Evolutionary conservation across 352 stramenopile genomes (phyloP), one percentile per base, ranked within the genome.

Genomic region (Globisporangium irregulare): DNA sequence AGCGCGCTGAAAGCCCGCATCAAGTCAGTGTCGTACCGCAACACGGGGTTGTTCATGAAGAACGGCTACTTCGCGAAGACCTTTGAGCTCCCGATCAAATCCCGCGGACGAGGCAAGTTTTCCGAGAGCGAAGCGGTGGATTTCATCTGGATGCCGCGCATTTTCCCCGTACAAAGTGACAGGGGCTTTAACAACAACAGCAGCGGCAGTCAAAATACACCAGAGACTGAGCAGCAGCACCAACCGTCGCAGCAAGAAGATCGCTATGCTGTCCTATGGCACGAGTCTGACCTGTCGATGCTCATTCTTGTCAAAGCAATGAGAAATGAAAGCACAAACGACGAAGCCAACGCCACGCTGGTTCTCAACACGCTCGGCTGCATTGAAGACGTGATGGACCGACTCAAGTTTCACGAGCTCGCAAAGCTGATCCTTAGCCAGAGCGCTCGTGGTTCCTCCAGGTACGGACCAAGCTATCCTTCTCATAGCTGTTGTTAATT

Each of bases 251-350:
- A 7, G 6, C 29, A 50, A 32, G 57, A 62, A 10, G 27, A 12
- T 64, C 61, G 34, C 22, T 67, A 60, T n/a, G 61, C 61, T 38
- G 68, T 78, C 8, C 54, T 89, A 27, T 90, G 78, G 72, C 80
- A 90, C 61, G 78, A 90, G 58, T 71, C 68, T 46, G 77, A 88
- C 59, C 65, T 89, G 4, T 81, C 82, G 15, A 68, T 90, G 48
- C 32, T 90, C 1, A 36, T 86, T 18, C 69, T 87, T 7, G 57
- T 81, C 67, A 64, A 48, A n/a, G 57, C 76, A 12, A 67, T 77
- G 18, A 14, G 27, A 2, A 66, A 77, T 24, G 62, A 78, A 12
- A 18, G 4, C 8, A n/a, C n/a, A 2, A 58, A 15, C n/a, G 25
- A 57, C 18, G 43, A 36, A 6, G 22, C 36, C 2, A 29, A 57